Conservation (phyloP, 495 filamentous ascomycete genomes). For the Trichoderma asperelloides region DNA sequence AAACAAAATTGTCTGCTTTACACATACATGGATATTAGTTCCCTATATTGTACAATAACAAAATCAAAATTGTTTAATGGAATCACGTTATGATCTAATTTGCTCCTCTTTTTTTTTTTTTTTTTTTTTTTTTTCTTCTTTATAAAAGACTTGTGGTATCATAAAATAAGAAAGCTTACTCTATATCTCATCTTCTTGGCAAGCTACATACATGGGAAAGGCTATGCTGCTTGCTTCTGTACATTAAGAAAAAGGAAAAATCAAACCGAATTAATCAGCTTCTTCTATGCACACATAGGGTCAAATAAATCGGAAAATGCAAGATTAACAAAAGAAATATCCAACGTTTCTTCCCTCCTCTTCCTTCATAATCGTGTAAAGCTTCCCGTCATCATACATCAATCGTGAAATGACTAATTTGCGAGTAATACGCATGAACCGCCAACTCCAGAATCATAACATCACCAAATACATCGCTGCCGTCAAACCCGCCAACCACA, state of each 20-base stretch:
- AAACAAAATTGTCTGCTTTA: background rate
- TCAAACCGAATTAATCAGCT: background rate
- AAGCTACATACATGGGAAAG: background rate
- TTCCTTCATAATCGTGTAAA: slow-evolving; percentile 4
- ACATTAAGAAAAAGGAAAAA: background rate
- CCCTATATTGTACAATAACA: background rate
- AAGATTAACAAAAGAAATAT: background rate
- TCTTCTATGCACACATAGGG: background rate
- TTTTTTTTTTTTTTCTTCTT: background rate
- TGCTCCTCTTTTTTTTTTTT: background rate
- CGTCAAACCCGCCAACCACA: slow-evolving; percentile 56
- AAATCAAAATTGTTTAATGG: background rate
- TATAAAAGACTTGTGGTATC: background rate
- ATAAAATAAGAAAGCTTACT: background rate
- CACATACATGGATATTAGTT: background rate
- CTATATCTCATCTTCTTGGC: background rate
- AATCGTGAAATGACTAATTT: slow-evolving; percentile 59
- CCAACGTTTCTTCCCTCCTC: background rate
- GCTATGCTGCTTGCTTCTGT: background rate
- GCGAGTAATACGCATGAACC: slow-evolving; percentile 57
- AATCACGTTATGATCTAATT: background rate
- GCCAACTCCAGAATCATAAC: slow-evolving; percentile 55
- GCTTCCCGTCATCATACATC: slow-evolving; percentile 38
- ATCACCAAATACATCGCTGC: slow-evolving; percentile 53
- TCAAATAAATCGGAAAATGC: background rate